These are phyloP conservation scores for Mucor lusitanicus DNA, from an alignment of 371 early-diverging fungal species.

Conservation along the genomic window DNA sequence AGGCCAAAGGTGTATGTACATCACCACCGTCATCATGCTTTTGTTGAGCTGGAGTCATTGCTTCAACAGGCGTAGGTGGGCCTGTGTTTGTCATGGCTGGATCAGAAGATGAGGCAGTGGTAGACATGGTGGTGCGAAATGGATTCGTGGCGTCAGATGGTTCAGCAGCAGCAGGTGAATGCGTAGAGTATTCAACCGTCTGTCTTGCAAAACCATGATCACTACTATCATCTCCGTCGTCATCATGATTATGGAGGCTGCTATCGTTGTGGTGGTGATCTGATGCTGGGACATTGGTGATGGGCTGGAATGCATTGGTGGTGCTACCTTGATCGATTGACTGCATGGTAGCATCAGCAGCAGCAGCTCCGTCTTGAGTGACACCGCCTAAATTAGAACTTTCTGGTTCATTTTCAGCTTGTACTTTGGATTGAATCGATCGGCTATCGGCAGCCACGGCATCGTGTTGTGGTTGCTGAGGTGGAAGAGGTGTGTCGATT, in stretches of 20 bases:
- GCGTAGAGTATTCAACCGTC: conserved; percentile 11
- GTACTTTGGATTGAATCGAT: conserved; percentile 12
- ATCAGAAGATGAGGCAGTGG: background rate
- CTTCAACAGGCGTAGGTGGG: background rate
- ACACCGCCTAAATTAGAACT: background rate
- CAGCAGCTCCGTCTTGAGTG: background rate
- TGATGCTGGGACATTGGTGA: conserved; percentile 2
- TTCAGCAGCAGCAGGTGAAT: background rate
- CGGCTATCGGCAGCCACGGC: background rate
- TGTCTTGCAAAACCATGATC: conserved; percentile 2
- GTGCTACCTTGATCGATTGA: conserved; percentile 7
- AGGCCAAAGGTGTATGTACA: background rate
- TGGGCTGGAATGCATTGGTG: background rate
- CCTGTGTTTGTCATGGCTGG: background rate
- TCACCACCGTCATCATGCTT: background rate
- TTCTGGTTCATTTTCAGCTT: conserved; percentile 9
- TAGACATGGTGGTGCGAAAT: background rate
- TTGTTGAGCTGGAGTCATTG: background rate
- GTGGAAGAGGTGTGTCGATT: background rate
- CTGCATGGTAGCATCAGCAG: background rate
- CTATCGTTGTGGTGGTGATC: background rate
- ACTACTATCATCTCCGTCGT: background rate
- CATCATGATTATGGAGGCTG: background rate
- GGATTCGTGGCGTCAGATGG: background rate
- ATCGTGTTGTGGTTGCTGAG: background rate